phyloP scores from a whole-genome alignment of 176 grass and related monocot genomes.

The Rhipidocladum racemiflorum region DNA sequence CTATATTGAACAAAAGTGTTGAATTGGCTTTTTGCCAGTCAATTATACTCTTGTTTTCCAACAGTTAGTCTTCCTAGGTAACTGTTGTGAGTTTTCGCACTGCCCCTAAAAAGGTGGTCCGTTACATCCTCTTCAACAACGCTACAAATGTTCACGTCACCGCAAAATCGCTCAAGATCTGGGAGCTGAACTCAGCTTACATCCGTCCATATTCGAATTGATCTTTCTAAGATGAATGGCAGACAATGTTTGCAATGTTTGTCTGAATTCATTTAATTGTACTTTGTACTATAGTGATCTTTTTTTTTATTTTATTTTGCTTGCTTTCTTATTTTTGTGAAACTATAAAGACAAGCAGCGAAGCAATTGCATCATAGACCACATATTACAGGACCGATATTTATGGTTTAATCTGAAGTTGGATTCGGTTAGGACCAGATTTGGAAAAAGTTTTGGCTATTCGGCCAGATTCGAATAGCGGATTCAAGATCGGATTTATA shows the following conservation, averaged over 20 bases:
- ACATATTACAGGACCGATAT: no score
- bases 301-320: neutral
- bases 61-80: no score
- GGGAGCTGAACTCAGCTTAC: constrained; percentile 73
- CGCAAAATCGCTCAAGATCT: constrained; percentile 64
- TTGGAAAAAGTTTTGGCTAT: no score
- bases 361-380: neutral
- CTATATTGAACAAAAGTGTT: no score
- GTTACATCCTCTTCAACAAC: constrained; percentile 97
- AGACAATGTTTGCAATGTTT: neutral
- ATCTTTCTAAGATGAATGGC: neutral
- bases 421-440: no score
- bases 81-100: no score
- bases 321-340: neutral
- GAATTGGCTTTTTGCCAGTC: no score
- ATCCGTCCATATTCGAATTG: constrained; percentile 48
- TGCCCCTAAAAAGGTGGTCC: no score
- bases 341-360: neutral
- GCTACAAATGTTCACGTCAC: constrained; percentile 46
- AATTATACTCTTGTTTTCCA: no score
- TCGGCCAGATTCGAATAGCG: no score
- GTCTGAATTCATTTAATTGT: neutral
- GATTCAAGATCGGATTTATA: no score
- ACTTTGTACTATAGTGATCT: neutral
- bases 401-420: no score